phyloP scores from a whole-genome alignment of 139 green algal genomes.

The Deuterostichococcus epilithicus region DNA sequence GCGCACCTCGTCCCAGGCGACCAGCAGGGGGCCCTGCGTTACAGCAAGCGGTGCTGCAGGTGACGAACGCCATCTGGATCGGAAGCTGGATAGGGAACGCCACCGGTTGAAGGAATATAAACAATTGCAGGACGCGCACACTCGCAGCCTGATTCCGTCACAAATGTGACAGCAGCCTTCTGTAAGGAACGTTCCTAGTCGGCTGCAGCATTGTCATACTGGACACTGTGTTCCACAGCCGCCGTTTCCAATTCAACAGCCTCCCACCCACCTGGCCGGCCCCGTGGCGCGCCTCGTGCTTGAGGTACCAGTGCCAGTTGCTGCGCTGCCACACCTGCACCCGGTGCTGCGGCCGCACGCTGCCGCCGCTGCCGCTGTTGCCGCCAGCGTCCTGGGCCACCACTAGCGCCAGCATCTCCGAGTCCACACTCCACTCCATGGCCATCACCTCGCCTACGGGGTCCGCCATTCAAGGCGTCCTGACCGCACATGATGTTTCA shows the following conservation, averaged over 20 bases:
- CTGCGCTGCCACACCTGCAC: slow-evolving; percentile 87
- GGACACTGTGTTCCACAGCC: too few species aligned
- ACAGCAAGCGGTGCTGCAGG: too few species aligned
- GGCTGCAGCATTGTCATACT: too few species aligned
- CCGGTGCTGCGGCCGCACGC: neutral
- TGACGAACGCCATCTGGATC: too few species aligned
- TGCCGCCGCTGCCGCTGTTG: neutral
- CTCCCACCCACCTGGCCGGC: neutral
- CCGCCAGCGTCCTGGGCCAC: slow-evolving; percentile 13
- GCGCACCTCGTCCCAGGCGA: slow-evolving; percentile 56
- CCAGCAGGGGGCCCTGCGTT: neutral
- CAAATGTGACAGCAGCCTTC: too few species aligned
- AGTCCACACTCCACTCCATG: slow-evolving; percentile 80
- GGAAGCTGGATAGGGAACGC: too few species aligned
- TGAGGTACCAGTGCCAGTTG: slow-evolving; percentile 98
- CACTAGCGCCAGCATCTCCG: slow-evolving; percentile 73
- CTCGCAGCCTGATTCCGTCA: too few species aligned
- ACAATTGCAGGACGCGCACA: too few species aligned
- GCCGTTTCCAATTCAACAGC: too few species aligned
- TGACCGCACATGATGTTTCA: too few species aligned
- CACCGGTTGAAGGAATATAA: too few species aligned
- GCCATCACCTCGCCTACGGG: slow-evolving; percentile 2
- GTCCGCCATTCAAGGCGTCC: neutral
- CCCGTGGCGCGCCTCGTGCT: slow-evolving; percentile 57
- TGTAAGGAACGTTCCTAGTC: too few species aligned